These are phyloP conservation scores for Arachis monticola DNA, from an alignment of 331 rosid species.

Conservation along the genomic window DNA sequence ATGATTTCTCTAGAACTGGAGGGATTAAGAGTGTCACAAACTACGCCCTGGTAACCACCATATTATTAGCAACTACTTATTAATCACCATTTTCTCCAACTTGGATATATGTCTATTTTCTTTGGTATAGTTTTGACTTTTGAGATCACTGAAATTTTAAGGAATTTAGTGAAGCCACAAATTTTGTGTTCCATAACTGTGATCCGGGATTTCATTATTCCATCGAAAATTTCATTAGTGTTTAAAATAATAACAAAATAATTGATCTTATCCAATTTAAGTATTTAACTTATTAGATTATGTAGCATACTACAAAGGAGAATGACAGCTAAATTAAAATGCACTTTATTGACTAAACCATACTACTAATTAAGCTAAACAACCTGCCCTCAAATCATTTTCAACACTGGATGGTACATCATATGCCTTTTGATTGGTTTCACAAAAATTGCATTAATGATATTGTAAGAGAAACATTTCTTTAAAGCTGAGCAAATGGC, in stretches of 20 bases:
- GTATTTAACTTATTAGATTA: too few relatives aligned
- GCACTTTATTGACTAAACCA: too few relatives aligned
- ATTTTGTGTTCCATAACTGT: too few relatives aligned
- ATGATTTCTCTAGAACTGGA: constrained; percentile 42
- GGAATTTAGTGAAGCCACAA: too few relatives aligned
- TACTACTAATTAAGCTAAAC: too few relatives aligned
- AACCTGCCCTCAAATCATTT: neutral
- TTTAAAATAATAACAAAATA: too few relatives aligned
- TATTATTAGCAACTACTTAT: neutral
- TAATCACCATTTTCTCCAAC: neutral
- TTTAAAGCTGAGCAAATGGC: neutral
- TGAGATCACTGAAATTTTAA: neutral
- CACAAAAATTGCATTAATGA: constrained; percentile 9
- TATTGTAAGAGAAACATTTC: neutral
- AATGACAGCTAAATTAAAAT: too few relatives aligned
- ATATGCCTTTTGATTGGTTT: constrained; percentile 26
- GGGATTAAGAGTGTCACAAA: constrained; percentile 55
- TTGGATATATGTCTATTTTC: neutral
- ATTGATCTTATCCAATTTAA: too few relatives aligned
- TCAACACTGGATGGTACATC: constrained; percentile 6
- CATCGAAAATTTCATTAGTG: too few relatives aligned
- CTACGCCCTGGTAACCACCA: constrained; percentile 52
- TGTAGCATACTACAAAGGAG: too few relatives aligned
- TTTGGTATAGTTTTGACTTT: neutral
- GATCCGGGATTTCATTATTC: too few relatives aligned